Base-by-base conservation (phyloP, 768 basidiomycete species). In the Chiua virens region DNA sequence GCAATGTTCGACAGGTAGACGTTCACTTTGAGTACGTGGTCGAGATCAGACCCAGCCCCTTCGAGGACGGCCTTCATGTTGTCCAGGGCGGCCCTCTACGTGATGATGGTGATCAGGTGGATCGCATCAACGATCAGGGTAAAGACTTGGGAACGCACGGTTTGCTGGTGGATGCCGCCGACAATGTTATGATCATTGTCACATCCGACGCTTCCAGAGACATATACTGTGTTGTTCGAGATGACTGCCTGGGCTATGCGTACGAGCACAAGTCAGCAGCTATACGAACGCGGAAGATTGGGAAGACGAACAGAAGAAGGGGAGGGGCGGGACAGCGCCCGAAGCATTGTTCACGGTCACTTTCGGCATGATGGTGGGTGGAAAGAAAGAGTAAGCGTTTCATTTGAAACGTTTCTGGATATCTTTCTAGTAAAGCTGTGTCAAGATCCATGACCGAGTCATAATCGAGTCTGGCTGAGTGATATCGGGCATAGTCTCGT, bases 161-260 rank as follows among this genome's bases (percentile, higher is more conserved):
- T 70, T 56, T 77, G 75, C 0, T 44, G 60, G 38, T 68, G 58
- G 17, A 77, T 50, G 3, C 72, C 75, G 4, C 74, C 75, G 15
- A 70, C 59, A 42, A 77, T 56, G 49, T 57, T 55, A 48, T 57
- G 50, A 9, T 75, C 70, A 1, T 40, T 38, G 35, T 66, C 58
- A 44, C 61, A 67, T 17, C 75, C 75, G 42, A 76, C 65, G 56
- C 63, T 74, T 2, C 75, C 74, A 10, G 74, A 76, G 22, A 72
- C 68, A n/a, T 75, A 76, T 13, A 75, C 62, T 36, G 42, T 43
- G 17, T 17, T 21, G 28, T 50, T 45, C 9, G 28, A 28, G 20
- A 50, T 17, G 20, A 15, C 36, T 23, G 27, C 49, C 28, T 50
- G 49, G 21, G 49, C 49, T 50, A 34, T 39, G 28, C 15, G 14